phyloP scores from a whole-genome alignment of 164 flowering plant species.

The Brasenia schreberi region DNA sequence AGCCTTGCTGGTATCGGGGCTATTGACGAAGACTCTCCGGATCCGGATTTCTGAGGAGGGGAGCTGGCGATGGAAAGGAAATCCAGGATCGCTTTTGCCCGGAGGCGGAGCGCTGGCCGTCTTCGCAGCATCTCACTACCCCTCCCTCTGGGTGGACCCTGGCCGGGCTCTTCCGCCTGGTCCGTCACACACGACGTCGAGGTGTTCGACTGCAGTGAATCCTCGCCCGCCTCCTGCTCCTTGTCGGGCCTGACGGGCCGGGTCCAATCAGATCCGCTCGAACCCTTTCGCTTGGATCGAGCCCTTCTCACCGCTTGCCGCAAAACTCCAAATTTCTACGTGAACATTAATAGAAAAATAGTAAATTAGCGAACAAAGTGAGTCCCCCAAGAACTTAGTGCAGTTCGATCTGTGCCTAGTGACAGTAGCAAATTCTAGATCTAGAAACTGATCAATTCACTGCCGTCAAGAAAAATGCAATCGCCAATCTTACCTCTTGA shows the following conservation, averaged over 20 bases:
- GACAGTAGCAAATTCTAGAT: no score
- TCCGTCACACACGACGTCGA: background rate
- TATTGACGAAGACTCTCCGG: constrained; percentile 56
- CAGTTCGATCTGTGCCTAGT: no score
- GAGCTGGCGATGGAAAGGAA: constrained; percentile 33
- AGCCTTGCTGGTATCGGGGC: constrained; percentile 89
- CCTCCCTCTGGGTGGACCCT: background rate
- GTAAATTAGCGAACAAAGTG: no score
- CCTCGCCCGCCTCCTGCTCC: background rate
- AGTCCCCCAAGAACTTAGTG: no score
- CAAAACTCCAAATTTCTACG: background rate
- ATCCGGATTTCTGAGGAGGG: constrained; percentile 54
- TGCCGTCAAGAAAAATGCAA: no score
- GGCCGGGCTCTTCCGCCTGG: background rate
- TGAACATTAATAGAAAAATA: no score
- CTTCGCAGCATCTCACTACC: background rate
- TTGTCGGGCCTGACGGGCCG: background rate
- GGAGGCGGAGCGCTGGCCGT: constrained; percentile 21
- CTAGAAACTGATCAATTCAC: no score
- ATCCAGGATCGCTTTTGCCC: constrained; percentile 54
- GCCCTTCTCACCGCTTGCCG: background rate
- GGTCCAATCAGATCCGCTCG: background rate
- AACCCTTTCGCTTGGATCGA: background rate
- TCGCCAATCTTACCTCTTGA: no score
- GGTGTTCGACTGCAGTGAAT: background rate